Evolutionary conservation across 2,329 filamentous ascomycete genomes (phyloP).

Genomic region (Hypoxylon sp.): DNA sequence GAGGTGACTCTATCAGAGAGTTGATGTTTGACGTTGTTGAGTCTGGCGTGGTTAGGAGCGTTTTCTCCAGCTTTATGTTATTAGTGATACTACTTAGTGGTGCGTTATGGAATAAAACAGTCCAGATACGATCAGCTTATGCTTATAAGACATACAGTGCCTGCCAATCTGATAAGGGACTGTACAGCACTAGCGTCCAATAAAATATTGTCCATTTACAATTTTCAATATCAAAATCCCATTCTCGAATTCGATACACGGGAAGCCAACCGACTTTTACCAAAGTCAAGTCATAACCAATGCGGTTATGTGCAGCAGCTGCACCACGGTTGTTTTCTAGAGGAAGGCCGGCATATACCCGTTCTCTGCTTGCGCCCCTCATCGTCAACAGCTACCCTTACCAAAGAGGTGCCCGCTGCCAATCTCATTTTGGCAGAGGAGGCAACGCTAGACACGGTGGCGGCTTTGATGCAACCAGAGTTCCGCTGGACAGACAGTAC

Average conservation of each 20-base stretch:
- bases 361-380: not conserved
- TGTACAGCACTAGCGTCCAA: constrained; percentile 8
- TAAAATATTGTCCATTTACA: constrained; percentile 23
- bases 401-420: not conserved
- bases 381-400: not conserved
- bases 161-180: constrained; percentile 6
- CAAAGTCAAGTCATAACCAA: constrained; percentile 12
- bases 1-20: too few species aligned
- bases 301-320: constrained; percentile 11
- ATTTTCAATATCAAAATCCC: constrained; percentile 4
- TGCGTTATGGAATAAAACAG: not conserved
- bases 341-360: not conserved
- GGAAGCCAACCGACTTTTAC: not conserved
- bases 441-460: not conserved
- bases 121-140: not conserved
- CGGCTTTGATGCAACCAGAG: not conserved
- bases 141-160: not conserved
- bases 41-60: not conserved
- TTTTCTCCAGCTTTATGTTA: too few species aligned
- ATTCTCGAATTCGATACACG: not conserved
- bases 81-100: too few species aligned
- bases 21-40: too few species aligned
- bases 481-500: constrained; percentile 1
- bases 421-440: not conserved
- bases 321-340: constrained; percentile 10